A percentile compares a stretch with the other conserved stretches of the same genome.
Evolutionary conservation across 345 rosid species (phyloP).

Genomic region (Lepidium sativum): DNA sequence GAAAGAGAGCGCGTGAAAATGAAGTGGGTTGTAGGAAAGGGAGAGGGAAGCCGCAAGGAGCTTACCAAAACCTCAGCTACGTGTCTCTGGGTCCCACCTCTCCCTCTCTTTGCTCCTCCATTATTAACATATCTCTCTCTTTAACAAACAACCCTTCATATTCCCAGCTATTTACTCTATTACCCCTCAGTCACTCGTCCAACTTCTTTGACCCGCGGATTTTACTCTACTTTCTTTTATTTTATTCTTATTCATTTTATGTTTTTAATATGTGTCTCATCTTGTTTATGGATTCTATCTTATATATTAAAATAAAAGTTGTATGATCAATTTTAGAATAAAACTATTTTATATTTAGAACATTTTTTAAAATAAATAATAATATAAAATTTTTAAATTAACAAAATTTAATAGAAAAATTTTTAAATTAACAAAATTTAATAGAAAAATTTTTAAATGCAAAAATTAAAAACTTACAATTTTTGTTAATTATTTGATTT

Average conservation of each 20-base stretch:
- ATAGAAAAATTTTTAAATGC: too few species aligned
- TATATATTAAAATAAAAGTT: background rate
- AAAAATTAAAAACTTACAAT: too few species aligned
- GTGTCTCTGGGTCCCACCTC: constrained; percentile 18
- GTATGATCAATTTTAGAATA: too few species aligned
- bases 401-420: too few species aligned
- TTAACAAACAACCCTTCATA: background rate
- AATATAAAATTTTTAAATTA: too few species aligned
- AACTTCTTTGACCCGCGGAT: constrained; percentile 12
- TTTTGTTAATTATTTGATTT: too few species aligned
- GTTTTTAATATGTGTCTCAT: background rate
- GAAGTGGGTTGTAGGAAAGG: constrained; percentile 2
- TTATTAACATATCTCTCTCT: background rate
- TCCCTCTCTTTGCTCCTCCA: background rate
- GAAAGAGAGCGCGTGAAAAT: constrained; percentile 20
- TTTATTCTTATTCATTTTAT: too few species aligned
- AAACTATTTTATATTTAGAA: too few species aligned
- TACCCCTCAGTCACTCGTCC: constrained; percentile 16
- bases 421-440: too few species aligned
- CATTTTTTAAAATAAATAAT: too few species aligned
- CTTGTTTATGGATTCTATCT: background rate
- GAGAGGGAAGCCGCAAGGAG: constrained; percentile 26
- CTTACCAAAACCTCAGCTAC: constrained; percentile 6
- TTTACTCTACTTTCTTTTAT: background rate
- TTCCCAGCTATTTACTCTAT: background rate